These are phyloP conservation scores for Microbotryum saponariae DNA, from an alignment of 1,284 basidiomycete genomes.

Conservation along the genomic window DNA sequence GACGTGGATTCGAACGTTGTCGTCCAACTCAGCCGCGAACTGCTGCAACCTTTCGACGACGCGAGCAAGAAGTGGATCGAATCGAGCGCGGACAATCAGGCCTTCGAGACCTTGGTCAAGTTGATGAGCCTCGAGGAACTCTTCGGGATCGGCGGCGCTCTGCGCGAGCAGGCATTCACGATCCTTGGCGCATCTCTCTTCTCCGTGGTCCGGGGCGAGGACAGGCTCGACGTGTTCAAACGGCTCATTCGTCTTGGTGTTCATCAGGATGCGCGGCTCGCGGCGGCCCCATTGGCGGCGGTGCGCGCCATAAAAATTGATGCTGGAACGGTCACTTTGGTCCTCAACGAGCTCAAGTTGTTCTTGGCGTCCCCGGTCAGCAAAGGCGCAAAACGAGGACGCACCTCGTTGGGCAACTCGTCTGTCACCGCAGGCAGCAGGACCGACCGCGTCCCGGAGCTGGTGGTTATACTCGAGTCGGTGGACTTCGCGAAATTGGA, in stretches of 20 bases:
- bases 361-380: slow-evolving; percentile 12
- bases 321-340: slow-evolving; percentile 23
- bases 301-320: slow-evolving; percentile 19
- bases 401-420: slow-evolving; percentile 15
- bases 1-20: slow-evolving; percentile 31
- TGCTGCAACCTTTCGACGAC: slow-evolving; percentile 54
- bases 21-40: slow-evolving; percentile 45
- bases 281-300: slow-evolving; percentile 18
- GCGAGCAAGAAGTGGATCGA: slow-evolving; percentile 29
- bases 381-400: slow-evolving; percentile 28
- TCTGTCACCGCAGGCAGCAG: slow-evolving; percentile 3
- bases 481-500: slow-evolving; percentile 21
- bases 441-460: slow-evolving; percentile 26
- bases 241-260: slow-evolving; percentile 22
- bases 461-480: slow-evolving; percentile 28
- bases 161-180: slow-evolving; percentile 20
- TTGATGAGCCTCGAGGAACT: slow-evolving; percentile 11
- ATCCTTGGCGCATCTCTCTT: slow-evolving; percentile 14
- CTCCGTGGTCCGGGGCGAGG: slow-evolving; percentile 14
- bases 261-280: slow-evolving; percentile 13
- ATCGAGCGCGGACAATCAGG: slow-evolving; percentile 7
- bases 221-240: slow-evolving; percentile 23
- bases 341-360: slow-evolving; percentile 18
- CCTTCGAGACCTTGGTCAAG: slow-evolving; percentile 12
- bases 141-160: slow-evolving; percentile 7